Evolutionary conservation across 208 protist genomes (phyloP), one percentile per base, ranked within the genome.

Genomic region (Leishmania tarentolae): DNA sequence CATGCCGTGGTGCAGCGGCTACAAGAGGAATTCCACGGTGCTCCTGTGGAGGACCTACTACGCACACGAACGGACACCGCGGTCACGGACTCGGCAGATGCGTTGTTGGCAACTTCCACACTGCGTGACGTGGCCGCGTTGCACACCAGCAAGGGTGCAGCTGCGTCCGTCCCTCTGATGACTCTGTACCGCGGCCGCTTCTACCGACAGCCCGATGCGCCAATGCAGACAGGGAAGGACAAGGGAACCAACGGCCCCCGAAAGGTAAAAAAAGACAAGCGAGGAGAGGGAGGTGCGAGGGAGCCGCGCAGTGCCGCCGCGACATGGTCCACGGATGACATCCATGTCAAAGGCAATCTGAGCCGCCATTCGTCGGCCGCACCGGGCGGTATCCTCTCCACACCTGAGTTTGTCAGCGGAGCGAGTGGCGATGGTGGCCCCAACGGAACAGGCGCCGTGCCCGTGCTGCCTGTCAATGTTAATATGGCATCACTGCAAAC

Each of bases 1-100:
- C 94, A 95, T 82, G 86, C 81, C 3, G 80, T 85, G 69, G 74
- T 95, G 42, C 82, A 92, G 53, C 79, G 61, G 0, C 72, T 86
- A 35, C 82, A 86, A 56, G 78, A 71, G 53, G 82, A n/a, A 9
- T 3, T 13, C 52, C 3, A 28, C 0, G 74, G 50, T 1, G 35
- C 40, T 0, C 28, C 35, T 0, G 1, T 15, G 1, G 31, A 21
- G 7, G 11, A 6, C 31, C 68, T 42, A n/a, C 52, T 24, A 13
- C 68, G 24, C 42, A 72, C 42, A 2, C 68, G 7, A 24, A 31
- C 8, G 3, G 68, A 4, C 42, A 35, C 68, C 19, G 3, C 42
- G 19, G 44, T 42, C n/a, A 17, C 4, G 71, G 31, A 15, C 7
- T 2, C 71, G 1, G 24, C 13, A 5, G 19, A 53, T 4, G 13